Evolutionary conservation across 306 rosid species (phyloP), one percentile per base, ranked within the genome.

Genomic region (Acmispon strigosus): DNA sequence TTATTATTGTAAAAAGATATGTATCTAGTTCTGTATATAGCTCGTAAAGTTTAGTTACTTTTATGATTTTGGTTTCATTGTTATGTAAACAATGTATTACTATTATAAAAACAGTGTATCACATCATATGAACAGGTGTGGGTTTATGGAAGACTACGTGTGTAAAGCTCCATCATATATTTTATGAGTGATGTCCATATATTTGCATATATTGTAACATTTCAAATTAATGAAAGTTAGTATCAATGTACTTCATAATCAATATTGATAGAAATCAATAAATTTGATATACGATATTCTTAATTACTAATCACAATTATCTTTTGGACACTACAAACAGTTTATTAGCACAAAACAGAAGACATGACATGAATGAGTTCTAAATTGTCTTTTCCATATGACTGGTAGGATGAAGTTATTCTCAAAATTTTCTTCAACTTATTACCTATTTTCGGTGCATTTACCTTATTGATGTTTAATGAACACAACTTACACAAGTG

Each of bases 21-120:
- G 57, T 36, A 73, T 53, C 32, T 11, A 36, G 52, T 68, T 61
- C 44, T 82, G 86, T 82, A 70, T 53, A 70, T 78, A 75, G 65
- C 59, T 57, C n/a, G 34, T 47, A 52, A 36, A 67, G 11, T 56
- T 64, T 64, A 16, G 41, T 57, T 72, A 24, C 36, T 34, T 49
- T 9, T 19, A 62, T 20, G 80, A 36, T 47, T 69, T 16, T 39
- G 42, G 29, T 50, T 66, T 48, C 24, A 44, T 36, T 50, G 60
- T 12, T 36, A 32, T 69, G 74, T 24, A 64, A 69, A 56, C 68
- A 48, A 1, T 49, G 55, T 51, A 42, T 15, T 53, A 22, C 59
- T 32, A 57, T 44, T 10, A 65, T n/a, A 27, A 2, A 65, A 2
- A 65, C 51, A n/a, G 10, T 15, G 39, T 64, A 14, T 22, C 45